These are phyloP conservation scores for Coniosporium apollinis DNA, from an alignment of 495 filamentous ascomycete species.

Conservation along the genomic window DNA sequence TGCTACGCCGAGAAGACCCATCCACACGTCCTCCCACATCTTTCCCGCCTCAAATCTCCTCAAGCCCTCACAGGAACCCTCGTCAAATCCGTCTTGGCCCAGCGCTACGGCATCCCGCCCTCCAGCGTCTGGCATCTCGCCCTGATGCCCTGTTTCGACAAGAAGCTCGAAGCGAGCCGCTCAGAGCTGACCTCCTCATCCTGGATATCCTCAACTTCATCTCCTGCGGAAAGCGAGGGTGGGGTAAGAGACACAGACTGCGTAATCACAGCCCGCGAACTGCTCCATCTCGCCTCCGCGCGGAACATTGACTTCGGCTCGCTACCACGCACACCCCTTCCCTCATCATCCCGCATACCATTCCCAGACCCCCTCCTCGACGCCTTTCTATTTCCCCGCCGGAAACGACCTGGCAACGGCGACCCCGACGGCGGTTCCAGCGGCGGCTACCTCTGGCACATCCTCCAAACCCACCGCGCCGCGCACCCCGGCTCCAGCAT, in stretches of 20 bases:
- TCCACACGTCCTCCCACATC: slow-evolving; percentile 76
- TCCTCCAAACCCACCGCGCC: slow-evolving; percentile 53
- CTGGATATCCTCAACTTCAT: slow-evolving; percentile 33
- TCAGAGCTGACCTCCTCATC: slow-evolving; percentile 72
- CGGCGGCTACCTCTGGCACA: slow-evolving; percentile 74
- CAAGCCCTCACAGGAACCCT: slow-evolving; percentile 84
- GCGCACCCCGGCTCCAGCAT: slow-evolving; percentile 52
- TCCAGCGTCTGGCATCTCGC: slow-evolving; percentile 84
- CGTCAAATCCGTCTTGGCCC: slow-evolving; percentile 66
- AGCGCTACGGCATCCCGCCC: slow-evolving; percentile 48
- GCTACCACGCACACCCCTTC: slow-evolving; percentile 41
- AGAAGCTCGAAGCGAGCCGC: slow-evolving; percentile 90
- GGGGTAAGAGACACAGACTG: slow-evolving; percentile 84
- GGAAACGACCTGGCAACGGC: slow-evolving; percentile 12
- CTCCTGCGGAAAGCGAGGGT: slow-evolving; percentile 18
- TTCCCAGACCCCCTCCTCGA: slow-evolving; percentile 59
- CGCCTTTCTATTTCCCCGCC: slow-evolving; percentile 47
- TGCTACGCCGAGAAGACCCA: slow-evolving; percentile 98
- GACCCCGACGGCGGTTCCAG: slow-evolving; percentile 48
- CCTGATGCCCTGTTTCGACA: slow-evolving; percentile 98
- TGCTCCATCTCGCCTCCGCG: slow-evolving; percentile 71
- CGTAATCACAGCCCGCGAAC: slow-evolving; percentile 87
- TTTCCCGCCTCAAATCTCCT: slow-evolving; percentile 82
- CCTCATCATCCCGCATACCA: slow-evolving; percentile 17
- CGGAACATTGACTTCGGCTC: slow-evolving; percentile 54